Evolutionary conservation across 805 yeast species (phyloP).

Genomic region (Zygoascus flipseniorum): DNA sequence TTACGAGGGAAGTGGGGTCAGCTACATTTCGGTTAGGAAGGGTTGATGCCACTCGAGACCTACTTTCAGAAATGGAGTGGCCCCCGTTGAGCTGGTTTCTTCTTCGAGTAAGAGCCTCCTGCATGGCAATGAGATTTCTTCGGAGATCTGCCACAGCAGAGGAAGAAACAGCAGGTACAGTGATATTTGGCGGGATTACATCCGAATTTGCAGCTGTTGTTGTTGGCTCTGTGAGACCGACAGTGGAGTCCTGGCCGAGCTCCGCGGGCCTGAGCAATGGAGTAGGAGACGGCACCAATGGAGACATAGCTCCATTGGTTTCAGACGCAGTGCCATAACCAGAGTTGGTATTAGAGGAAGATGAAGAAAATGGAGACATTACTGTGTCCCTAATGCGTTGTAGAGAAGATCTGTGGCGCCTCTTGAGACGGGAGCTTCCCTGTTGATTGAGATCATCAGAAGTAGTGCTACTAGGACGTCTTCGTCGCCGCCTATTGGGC

Average conservation of each 20-base stretch:
- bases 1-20: not conserved
- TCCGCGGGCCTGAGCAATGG: not conserved
- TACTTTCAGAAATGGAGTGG: not conserved
- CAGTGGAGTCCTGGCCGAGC: not conserved
- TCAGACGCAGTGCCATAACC: not conserved
- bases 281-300: not conserved
- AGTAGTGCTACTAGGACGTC: not conserved
- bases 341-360: not conserved
- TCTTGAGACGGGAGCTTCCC: not conserved
- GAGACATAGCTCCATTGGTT: not conserved
- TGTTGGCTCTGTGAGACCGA: not conserved
- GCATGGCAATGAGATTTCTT: not conserved
- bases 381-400: slow-evolving; percentile 1
- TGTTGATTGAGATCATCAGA: not conserved
- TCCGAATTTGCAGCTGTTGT: not conserved
- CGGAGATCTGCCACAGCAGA: not conserved
- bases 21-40: not conserved
- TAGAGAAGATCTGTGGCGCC: not conserved
- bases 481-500: not conserved
- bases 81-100: not conserved
- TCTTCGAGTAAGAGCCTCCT: slow-evolving; percentile 1
- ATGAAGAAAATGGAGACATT: slow-evolving; percentile 2
- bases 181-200: not conserved
- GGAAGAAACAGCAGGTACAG: not conserved
- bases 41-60: not conserved